Base-by-base conservation (phyloP, 768 basidiomycete species). In the Phallus indusiatus region DNA sequence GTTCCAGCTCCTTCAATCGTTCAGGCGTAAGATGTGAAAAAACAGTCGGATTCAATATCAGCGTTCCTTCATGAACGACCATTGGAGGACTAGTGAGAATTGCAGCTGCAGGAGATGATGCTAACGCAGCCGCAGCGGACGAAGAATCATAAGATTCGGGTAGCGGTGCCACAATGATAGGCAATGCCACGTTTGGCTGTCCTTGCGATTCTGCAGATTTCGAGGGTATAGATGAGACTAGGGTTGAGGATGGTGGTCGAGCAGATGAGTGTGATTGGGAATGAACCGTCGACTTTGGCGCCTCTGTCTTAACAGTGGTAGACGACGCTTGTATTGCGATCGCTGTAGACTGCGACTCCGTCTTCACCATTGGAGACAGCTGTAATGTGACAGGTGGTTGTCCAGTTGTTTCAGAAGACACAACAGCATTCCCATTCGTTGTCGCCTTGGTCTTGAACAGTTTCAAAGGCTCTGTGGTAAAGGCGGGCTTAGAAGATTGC, bases 41-140 rank as follows among this genome's bases (percentile, higher is more conserved):
- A 35, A 95, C 86, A 20, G 79, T 78, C 1, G 94, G 94, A 65
- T 90, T 88, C 37, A 96, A 81, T 58, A 92, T 82, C 20, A 96
- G 79, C 33, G 81, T 86, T 55, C 90, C 85, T 63, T 92, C 85
- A 62, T 94, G 90, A 12, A 94, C 73, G 21, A 90, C 82, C 75
- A 96, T 91, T 34, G 84, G 84, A 28, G 76, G 78, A 2, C 71
- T 68, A 1, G 72, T 69, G 33, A 68, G 64, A 47, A 21, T 70
- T 58, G 61, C 68, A 12, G 66, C 51, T 21, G 68, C 52, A n/a
- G 71, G 59, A 16, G 66, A 60, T 4, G 71, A 60, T 66, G 76
- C 63, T 69, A 79, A 61, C 68, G 72, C 36, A 71, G 79, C 37
- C 68, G 76, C 72, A 36, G 61, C 54, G 53, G 64, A 68, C 63